Evolutionary conservation across 257 asterid genomes (phyloP).

Genomic region (Lycium ferocissimum): DNA sequence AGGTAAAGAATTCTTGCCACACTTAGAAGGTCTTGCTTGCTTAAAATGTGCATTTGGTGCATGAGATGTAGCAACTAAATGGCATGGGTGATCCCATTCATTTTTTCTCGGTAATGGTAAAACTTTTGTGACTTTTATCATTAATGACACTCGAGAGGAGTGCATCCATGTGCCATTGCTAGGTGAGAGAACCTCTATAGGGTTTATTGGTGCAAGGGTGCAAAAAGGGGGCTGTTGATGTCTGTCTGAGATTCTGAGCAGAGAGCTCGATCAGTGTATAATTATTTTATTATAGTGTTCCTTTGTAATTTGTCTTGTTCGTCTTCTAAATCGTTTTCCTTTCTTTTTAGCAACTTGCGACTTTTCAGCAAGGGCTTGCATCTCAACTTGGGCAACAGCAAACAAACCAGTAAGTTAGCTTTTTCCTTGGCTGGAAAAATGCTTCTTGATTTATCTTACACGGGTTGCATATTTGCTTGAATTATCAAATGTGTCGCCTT

Average conservation of each 20-base stretch:
- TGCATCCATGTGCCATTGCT: neutral
- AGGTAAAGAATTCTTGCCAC: conserved; percentile 44
- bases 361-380: conserved; percentile 51
- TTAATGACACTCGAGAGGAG: neutral
- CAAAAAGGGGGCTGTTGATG: no score
- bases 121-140: neutral
- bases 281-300: neutral
- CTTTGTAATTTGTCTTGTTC: conserved; percentile 1
- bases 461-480: neutral
- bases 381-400: conserved; percentile 58
- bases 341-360: conserved; percentile 53
- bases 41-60: neutral
- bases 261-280: neutral
- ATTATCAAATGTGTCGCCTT: neutral
- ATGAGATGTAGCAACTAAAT: conserved; percentile 15
- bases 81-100: neutral
- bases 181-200: no score
- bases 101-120: neutral
- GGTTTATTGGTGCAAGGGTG: no score
- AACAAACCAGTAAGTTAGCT: conserved; percentile 52
- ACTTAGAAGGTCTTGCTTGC: neutral
- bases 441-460: neutral
- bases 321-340: conserved; percentile 9
- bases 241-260: neutral
- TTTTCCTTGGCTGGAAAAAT: neutral